phyloP scores from a whole-genome alignment of 805 yeast species.

The Candida khao-thaluensis region DNA sequence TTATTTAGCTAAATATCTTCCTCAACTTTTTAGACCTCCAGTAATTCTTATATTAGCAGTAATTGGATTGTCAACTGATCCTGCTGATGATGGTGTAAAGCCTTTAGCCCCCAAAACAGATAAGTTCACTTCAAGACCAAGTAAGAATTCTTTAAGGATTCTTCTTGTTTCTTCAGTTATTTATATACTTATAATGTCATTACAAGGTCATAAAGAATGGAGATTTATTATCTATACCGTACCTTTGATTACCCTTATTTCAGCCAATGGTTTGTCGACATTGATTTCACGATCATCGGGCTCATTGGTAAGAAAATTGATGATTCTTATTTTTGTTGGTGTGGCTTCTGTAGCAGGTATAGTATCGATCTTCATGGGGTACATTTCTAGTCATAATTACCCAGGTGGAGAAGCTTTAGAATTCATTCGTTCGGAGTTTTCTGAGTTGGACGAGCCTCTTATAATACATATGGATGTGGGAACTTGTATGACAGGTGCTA shows the following conservation, averaged over 20 bases:
- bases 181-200: constrained; percentile 64
- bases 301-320: constrained; percentile 6
- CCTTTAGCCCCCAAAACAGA: constrained; percentile 14
- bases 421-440: background rate
- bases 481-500: constrained; percentile 85
- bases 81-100: constrained; percentile 30
- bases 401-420: constrained; percentile 83
- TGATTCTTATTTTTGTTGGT: constrained; percentile 21
- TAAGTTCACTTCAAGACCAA: constrained; percentile 26
- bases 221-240: constrained; percentile 76
- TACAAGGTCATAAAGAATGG: constrained; percentile 94
- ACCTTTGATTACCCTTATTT: constrained; percentile 65
- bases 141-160: constrained; percentile 40
- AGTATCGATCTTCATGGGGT: constrained; percentile 51
- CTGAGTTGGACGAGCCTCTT: background rate
- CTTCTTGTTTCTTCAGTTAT: constrained; percentile 50
- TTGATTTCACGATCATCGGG: constrained; percentile 15
- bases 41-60: constrained; percentile 40
- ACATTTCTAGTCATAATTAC: constrained; percentile 71
- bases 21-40: constrained; percentile 41
- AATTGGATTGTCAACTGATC: constrained; percentile 44
- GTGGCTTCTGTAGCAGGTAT: constrained; percentile 30
- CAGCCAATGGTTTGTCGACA: constrained; percentile 57
- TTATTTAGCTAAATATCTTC: constrained; percentile 57
- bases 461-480: constrained; percentile 74